A percentile compares a stretch with the other conserved stretches of the same genome.
These are phyloP conservation scores for Botryosphaeria agaves DNA, from an alignment of 2,329 filamentous ascomycete species.

Conservation along the genomic window DNA sequence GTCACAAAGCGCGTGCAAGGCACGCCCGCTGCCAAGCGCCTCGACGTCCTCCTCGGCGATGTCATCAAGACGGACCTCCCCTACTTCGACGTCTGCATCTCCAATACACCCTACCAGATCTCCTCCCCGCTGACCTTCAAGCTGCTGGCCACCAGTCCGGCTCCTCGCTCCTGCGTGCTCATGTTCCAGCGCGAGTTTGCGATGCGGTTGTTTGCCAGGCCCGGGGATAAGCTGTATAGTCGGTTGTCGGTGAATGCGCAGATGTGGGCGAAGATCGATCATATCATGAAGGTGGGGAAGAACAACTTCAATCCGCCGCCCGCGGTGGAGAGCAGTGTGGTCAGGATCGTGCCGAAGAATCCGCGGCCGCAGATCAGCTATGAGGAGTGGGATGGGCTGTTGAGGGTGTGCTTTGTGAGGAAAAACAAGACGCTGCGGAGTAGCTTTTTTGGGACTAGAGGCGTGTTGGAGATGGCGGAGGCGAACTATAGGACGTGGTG, in stretches of 20 bases:
- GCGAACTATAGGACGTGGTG: conserved; percentile 83
- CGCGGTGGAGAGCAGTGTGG: conserved; percentile 79
- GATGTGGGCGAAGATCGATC: conserved; percentile 62
- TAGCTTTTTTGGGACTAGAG: conserved; percentile 62
- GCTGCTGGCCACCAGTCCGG: conserved; percentile 63
- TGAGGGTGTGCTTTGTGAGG: conserved; percentile 66
- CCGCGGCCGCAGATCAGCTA: conserved; percentile 79
- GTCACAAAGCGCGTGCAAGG: conserved; percentile 87
- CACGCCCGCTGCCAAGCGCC: conserved; percentile 62
- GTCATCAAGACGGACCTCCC: conserved; percentile 76
- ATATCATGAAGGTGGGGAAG: conserved; percentile 82
- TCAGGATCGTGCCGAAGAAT: conserved; percentile 74
- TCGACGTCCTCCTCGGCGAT: conserved; percentile 82
- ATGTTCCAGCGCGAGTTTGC: conserved; percentile 97
- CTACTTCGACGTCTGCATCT: conserved; percentile 70
- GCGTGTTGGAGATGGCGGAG: conserved; percentile 68
- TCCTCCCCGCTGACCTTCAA: conserved; percentile 85
- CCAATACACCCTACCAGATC: conserved; percentile 64
- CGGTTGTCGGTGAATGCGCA: conserved; percentile 86
- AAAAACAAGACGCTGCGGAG: conserved; percentile 84
- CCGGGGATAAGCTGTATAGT: conserved; percentile 77
- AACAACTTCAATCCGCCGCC: conserved; percentile 96
- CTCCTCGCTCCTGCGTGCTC: conserved; percentile 70
- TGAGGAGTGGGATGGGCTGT: conserved; percentile 85
- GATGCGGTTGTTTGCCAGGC: conserved; percentile 70